Conservation (phyloP, 352 stramenopile genomes). For the Lagenidium sp. region DNA sequence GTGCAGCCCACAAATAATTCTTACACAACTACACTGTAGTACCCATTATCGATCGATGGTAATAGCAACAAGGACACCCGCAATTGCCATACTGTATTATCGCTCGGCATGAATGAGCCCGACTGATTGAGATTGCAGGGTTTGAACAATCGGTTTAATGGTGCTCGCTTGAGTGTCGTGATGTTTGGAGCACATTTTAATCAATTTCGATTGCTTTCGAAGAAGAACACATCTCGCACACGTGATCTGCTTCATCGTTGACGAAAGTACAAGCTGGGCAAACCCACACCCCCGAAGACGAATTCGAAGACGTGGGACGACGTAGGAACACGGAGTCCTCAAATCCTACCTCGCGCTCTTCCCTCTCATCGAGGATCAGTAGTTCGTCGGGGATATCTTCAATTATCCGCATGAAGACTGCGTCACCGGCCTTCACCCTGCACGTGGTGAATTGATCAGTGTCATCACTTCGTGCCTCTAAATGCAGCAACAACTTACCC, state of each 20-base stretch:
- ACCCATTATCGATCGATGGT: no score
- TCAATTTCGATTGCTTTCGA: constrained; percentile 29
- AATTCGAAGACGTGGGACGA: neutral
- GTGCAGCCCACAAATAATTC: constrained; percentile 53
- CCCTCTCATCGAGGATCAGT: constrained; percentile 28
- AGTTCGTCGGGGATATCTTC: constrained; percentile 55
- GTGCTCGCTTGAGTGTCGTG: constrained; percentile 31
- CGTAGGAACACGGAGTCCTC: constrained; percentile 57
- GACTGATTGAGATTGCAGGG: constrained; percentile 14
- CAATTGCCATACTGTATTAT: constrained; percentile 45
- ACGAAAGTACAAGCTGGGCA: constrained; percentile 67
- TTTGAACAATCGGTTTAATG: constrained; percentile 46
- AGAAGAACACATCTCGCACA: constrained; percentile 67
- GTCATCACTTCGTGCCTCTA: no score
- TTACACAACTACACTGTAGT: neutral
- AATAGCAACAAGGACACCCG: no score
- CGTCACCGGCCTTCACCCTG: constrained; percentile 68
- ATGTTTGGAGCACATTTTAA: no score
- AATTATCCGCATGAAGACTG: constrained; percentile 60
- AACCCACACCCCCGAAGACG: constrained; percentile 39
- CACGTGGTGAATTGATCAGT: no score
- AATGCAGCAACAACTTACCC: constrained; percentile 26
- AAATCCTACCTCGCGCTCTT: constrained; percentile 68
- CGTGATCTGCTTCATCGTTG: constrained; percentile 42
- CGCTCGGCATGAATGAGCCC: constrained; percentile 24